These are phyloP conservation scores for Podospora appendiculata DNA, from an alignment of 495 filamentous ascomycete genomes.

Conservation along the genomic window DNA sequence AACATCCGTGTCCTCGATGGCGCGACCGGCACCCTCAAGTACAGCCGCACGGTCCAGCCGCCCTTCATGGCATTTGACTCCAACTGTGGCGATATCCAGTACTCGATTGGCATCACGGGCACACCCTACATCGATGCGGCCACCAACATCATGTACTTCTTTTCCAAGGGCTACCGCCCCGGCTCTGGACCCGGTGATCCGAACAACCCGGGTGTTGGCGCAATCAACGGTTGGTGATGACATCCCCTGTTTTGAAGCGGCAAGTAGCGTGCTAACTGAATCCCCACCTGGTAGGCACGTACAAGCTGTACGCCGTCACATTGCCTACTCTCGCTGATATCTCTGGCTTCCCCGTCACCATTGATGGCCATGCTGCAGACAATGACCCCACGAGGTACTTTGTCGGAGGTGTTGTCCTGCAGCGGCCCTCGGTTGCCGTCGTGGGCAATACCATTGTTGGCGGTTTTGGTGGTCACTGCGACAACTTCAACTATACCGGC, in stretches of 20 bases:
- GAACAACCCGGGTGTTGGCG: conserved; percentile 1
- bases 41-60: conserved; percentile 29
- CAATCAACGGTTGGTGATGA: conserved; percentile 1
- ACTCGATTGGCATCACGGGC: conserved; percentile 36
- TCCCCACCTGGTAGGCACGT: not conserved
- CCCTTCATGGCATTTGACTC: conserved; percentile 38
- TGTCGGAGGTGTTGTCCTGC: conserved; percentile 34
- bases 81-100: conserved; percentile 38
- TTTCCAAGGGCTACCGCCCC: conserved; percentile 22
- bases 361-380: conserved; percentile 31
- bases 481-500: conserved; percentile 41
- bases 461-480: conserved; percentile 40
- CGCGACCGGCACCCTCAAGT: conserved; percentile 34
- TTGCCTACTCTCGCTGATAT: conserved; percentile 28
- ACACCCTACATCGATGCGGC: conserved; percentile 44
- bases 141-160: conserved; percentile 36
- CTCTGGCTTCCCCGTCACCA: conserved; percentile 28
- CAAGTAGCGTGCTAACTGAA: not conserved
- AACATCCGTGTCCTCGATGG: conserved; percentile 39
- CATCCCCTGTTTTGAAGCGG: not conserved
- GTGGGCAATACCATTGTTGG: conserved; percentile 33
- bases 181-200: conserved; percentile 4
- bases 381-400: conserved; percentile 38
- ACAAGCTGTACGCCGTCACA: conserved; percentile 28
- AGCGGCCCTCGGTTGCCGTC: conserved; percentile 33